A percentile compares a stretch with the other conserved stretches of the same genome.
These are phyloP conservation scores for Boletus patriciae DNA, from an alignment of 768 basidiomycete species.

Conservation along the genomic window DNA sequence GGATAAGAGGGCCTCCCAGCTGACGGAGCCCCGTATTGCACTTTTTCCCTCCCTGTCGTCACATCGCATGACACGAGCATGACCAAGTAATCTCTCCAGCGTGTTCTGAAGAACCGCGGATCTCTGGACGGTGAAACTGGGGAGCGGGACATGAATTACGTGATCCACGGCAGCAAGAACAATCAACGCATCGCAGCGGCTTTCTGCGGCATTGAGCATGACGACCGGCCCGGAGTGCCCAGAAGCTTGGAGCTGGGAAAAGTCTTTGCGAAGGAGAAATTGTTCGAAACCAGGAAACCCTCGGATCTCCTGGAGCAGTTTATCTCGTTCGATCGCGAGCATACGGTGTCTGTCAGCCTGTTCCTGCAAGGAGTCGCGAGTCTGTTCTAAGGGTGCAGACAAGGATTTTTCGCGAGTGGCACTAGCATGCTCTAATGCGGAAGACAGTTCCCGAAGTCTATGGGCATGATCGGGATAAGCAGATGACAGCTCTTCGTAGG, in stretches of 20 bases:
- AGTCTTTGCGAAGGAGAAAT: constrained; percentile 1
- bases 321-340: constrained; percentile 4
- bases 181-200: constrained; percentile 35
- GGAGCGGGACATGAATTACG: constrained; percentile 5
- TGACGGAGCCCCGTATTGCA: neutral
- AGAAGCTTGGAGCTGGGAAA: neutral
- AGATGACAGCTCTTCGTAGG: constrained; percentile 3
- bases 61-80: too few species aligned
- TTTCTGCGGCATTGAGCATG: neutral
- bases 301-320: neutral
- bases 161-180: neutral
- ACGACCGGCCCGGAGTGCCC: neutral
- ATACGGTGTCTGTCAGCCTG: neutral
- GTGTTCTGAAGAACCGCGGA: neutral
- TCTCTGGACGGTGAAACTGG: neutral
- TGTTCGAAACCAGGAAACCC: constrained; percentile 5
- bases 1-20: constrained; percentile 2
- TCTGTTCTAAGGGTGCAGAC: neutral
- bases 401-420: neutral
- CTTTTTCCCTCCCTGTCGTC: neutral
- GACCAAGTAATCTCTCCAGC: neutral
- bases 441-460: neutral
- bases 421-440: neutral
- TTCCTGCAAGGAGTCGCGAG: neutral
- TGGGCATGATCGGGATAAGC: constrained; percentile 1